Evolutionary conservation across 768 basidiomycete genomes (phyloP).

Genomic region (Tricholoma bakamatsutake): DNA sequence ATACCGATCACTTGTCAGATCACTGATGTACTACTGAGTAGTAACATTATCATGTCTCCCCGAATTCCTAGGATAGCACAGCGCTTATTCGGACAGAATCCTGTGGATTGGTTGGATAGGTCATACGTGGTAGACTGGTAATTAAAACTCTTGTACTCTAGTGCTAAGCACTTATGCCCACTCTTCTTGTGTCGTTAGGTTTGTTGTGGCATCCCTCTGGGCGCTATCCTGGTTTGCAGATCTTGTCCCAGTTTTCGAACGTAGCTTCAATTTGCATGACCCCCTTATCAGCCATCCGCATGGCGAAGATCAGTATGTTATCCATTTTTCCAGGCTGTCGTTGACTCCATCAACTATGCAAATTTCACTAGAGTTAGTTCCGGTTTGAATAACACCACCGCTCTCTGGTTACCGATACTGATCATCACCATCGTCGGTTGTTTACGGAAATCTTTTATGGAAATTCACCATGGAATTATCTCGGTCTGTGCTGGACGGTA

Average conservation of each 20-base stretch:
- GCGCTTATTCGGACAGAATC: slow-evolving; percentile 30
- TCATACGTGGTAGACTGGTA: slow-evolving; percentile 55
- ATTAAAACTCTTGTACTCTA: background rate
- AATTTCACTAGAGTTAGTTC: slow-evolving; percentile 43
- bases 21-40: too few species aligned
- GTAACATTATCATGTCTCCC: background rate
- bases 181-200: slow-evolving; percentile 17
- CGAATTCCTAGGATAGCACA: slow-evolving; percentile 2
- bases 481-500: slow-evolving; percentile 40
- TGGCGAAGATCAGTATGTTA: slow-evolving; percentile 42
- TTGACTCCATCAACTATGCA: background rate
- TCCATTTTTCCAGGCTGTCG: background rate
- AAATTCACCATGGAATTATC: slow-evolving; percentile 55
- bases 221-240: slow-evolving; percentile 33
- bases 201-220: slow-evolving; percentile 36
- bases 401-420: slow-evolving; percentile 40
- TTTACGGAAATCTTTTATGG: slow-evolving; percentile 38
- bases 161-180: background rate
- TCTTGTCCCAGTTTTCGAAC: slow-evolving; percentile 38
- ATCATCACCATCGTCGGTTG: slow-evolving; percentile 32
- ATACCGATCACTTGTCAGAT: background rate
- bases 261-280: slow-evolving; percentile 45
- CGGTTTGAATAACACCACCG: slow-evolving; percentile 37
- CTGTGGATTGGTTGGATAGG: slow-evolving; percentile 37
- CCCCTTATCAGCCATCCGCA: slow-evolving; percentile 48